Percentiles rank a stretch among this genome's conserved stretches.
Evolutionary conservation across 768 basidiomycete genomes (phyloP).

Genomic region (Boletus patriciae): DNA sequence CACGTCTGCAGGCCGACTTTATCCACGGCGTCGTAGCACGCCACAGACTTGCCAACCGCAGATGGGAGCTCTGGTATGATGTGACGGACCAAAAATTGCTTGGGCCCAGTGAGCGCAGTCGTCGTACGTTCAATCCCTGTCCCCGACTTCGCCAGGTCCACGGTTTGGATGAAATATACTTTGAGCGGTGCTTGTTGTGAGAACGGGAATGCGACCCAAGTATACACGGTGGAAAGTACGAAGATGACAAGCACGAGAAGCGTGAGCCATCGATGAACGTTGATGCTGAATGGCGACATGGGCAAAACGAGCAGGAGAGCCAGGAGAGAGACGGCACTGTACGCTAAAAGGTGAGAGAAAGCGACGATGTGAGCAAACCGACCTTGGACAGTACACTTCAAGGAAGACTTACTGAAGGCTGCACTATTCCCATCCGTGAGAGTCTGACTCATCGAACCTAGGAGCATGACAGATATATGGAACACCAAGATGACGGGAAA

Average conservation of each 20-base stretch:
- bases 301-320: conserved; percentile 56
- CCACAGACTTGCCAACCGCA: conserved; percentile 36
- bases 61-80: conserved; percentile 57
- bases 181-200: conserved; percentile 60
- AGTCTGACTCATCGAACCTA: conserved; percentile 55
- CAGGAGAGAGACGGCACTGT: conserved; percentile 45
- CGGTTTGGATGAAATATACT: conserved; percentile 65
- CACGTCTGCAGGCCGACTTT: conserved; percentile 47
- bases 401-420: conserved; percentile 41
- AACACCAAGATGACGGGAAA: conserved; percentile 52
- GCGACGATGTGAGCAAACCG: neutral
- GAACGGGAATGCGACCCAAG: conserved; percentile 60
- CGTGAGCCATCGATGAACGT: conserved; percentile 43
- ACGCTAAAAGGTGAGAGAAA: conserved; percentile 41
- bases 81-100: conserved; percentile 41
- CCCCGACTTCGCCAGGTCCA: conserved; percentile 43
- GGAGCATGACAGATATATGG: conserved; percentile 48
- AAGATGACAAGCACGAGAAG: conserved; percentile 41
- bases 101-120: conserved; percentile 48
- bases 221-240: conserved; percentile 43
- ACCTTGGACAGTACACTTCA: neutral
- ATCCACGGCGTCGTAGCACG: conserved; percentile 29
- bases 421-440: conserved; percentile 61
- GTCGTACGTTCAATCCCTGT: conserved; percentile 31
- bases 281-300: conserved; percentile 62